Evolutionary conservation across 257 asterid genomes (phyloP), one percentile per base, ranked within the genome.

Genomic region (Scutellaria minor): DNA sequence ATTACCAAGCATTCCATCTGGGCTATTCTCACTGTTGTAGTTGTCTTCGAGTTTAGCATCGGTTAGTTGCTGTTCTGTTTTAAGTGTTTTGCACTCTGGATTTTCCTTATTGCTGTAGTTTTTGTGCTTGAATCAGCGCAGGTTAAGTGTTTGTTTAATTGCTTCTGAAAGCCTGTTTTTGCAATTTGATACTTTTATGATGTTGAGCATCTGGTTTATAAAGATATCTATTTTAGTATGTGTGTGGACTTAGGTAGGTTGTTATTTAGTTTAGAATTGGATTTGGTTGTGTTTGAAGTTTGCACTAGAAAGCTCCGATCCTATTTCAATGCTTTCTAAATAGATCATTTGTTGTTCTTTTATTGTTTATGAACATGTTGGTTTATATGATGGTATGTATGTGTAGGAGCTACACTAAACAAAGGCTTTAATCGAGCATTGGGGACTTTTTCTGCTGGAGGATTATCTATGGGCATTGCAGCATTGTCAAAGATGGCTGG

Each of bases 371-470:
- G 24, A 53, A 45, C 18, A 8, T 73, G 9, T 55, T 10, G 70
- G 40, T 71, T 50, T 56, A n/a, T 72, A 44, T 45, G n/a, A 39
- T 31, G 40, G 42, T 24, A n/a, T 55, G 70, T 64, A 45, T 42
- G 13, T 72, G 59, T 44, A 92, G 97, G 98, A 74, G 98, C 97
- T 66, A 93, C 98, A 31, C 82, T 93, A 13, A 93, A 80, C 85
- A 93, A 93, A 79, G 98, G 98, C 39, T 90, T 87, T 75, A 93
- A 90, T 81, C 93, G 98, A 39, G 98, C 90, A 15, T 59, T 93
- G 42, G 98, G 98, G 64, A 90, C 98, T 20, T 51, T 93, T 3
- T 90, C 95, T 59, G 98, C 98, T 40, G 98, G 98, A 78, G 90
- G 87, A 44, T 87, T 93, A 18, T 90, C 98, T 64, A 76, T 93